Base-by-base conservation (phyloP, 2,329 filamentous ascomycete genomes). In the Paracamarosporium sp. region DNA sequence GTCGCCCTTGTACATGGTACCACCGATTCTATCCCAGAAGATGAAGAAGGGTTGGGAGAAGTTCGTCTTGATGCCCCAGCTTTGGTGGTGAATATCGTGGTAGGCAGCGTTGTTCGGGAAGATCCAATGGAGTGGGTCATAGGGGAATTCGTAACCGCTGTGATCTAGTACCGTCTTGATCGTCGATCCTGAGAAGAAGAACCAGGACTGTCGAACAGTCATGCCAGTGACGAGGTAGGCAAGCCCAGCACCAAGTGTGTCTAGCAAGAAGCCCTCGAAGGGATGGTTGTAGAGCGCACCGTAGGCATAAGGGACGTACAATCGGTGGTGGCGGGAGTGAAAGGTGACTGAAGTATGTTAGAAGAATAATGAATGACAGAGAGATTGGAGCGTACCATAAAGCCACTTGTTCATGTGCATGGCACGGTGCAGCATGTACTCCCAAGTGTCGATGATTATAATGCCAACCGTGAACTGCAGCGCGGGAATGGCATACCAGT, bases 361-460 rank as follows among this genome's bases (percentile, higher is more conserved):
- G 59, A 54, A 31, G 7, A 30, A 11, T n/a, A 2, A 11, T 17
- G 43, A 43, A 44, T 44, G 30, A 17, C 24, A 12, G 41, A 35
- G 30, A 4, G 1, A 8, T 45, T 24, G 48, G 17, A 36, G 85
- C 90, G 78, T 83, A 95, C 92, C 90, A 83, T 98, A 98, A 67
- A 99, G 85, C 91, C 92, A 98, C 78, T 91, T 93, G 81, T 98
- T 97, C 82, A 95, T 84, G 79, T 99, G 95, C 95, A 99, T 99
- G 56, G 90, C 86, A 36, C 95, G 92, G 79, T 99, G 95, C 69
- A 94, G 85, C 79, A 97, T 97, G 80, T 99, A 99, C 76, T 99
- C 94, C 95, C 95, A 99, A 43, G 93, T 95, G 79, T 99, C 95
- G 66, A 98, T 86, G 64, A 96, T 82, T 63, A 86, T 80, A 59